These are phyloP conservation scores for Euphorbia pulcherrima DNA, from an alignment of 345 rosid species.

Conservation along the genomic window DNA sequence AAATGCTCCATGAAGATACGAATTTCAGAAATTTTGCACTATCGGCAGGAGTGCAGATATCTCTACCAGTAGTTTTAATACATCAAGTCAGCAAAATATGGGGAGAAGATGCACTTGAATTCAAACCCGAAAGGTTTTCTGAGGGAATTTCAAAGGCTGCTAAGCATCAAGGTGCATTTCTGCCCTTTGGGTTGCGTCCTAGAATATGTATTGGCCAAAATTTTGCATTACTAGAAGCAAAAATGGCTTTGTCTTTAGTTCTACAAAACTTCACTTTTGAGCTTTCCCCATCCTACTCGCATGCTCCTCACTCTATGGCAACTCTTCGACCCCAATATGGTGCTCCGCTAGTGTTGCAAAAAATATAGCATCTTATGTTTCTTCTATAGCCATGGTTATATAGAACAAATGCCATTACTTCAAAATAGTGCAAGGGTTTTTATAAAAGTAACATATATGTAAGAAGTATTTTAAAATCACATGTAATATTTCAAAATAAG, in stretches of 20 bases:
- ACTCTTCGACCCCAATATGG: slow-evolving; percentile 54
- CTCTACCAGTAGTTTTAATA: slow-evolving; percentile 1
- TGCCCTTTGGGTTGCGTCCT: slow-evolving; percentile 41
- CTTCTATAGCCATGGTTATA: no score
- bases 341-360: slow-evolving; percentile 23
- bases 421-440: no score
- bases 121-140: slow-evolving; percentile 44
- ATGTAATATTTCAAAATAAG: no score
- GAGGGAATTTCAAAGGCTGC: slow-evolving; percentile 41
- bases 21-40: slow-evolving; percentile 9
- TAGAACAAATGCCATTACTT: no score
- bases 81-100: slow-evolving; percentile 14
- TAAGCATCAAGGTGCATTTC: slow-evolving; percentile 22
- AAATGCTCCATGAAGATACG: neutral
- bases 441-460: no score
- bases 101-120: slow-evolving; percentile 23
- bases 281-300: slow-evolving; percentile 50
- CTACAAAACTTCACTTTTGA: slow-evolving; percentile 38
- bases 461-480: no score
- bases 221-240: slow-evolving; percentile 53
- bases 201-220: slow-evolving; percentile 41
- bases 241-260: slow-evolving; percentile 46
- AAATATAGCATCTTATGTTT: no score
- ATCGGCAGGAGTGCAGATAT: slow-evolving; percentile 9
- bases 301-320: slow-evolving; percentile 40